Conservation (phyloP, 2,329 filamentous ascomycete genomes). For the Trichophyton rubrum region DNA sequence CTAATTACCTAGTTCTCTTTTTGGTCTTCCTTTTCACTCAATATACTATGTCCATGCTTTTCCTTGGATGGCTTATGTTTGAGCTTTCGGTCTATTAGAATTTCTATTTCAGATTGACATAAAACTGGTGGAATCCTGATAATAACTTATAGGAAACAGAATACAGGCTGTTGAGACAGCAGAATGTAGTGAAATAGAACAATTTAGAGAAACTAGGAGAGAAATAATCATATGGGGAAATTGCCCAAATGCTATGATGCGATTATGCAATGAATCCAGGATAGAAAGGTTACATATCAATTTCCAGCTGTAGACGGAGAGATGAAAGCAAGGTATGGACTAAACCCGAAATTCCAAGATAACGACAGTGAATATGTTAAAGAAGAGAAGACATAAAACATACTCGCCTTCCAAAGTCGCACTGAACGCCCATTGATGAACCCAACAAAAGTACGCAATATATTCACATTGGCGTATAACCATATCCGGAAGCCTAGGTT, state of each 20-base stretch:
- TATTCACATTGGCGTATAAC: background rate
- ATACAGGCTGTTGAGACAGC: background rate
- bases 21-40: no score
- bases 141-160: no score
- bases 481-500: background rate
- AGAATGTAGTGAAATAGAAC: background rate
- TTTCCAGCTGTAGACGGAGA: background rate
- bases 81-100: no score
- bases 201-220: background rate
- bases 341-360: background rate
- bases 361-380: background rate
- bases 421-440: background rate
- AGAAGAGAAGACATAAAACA: no score
- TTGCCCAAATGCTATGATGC: background rate
- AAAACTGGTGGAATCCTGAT: no score
- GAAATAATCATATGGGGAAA: background rate
- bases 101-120: no score
- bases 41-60: no score
- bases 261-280: background rate
- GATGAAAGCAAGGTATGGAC: background rate
- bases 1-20: no score
- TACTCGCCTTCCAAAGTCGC: no score
- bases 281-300: background rate
- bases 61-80: no score
- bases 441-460: background rate